Evolutionary conservation across 495 filamentous ascomycete species (phyloP).

Genomic region (Penicillium taxi): DNA sequence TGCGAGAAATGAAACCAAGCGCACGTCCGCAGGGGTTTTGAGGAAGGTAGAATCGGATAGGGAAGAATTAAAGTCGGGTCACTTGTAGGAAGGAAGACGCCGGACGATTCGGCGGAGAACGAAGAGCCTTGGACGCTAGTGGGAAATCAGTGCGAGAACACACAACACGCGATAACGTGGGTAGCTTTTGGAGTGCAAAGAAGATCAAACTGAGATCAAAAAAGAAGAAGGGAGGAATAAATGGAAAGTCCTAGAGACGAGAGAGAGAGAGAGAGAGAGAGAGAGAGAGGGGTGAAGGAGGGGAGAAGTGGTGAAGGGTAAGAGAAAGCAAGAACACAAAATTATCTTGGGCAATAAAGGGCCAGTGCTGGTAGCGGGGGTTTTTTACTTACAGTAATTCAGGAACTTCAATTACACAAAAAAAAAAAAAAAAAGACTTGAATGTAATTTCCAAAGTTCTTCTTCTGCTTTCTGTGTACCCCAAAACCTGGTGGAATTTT

Average conservation of each 20-base stretch:
- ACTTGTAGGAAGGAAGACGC: too few relatives aligned
- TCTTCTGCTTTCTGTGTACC: conserved; percentile 4
- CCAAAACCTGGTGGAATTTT: conserved; percentile 13
- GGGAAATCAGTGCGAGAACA: too few relatives aligned
- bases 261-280: conserved; percentile 15
- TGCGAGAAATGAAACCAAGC: too few relatives aligned
- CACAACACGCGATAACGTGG: too few relatives aligned
- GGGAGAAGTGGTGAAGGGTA: conserved; percentile 16
- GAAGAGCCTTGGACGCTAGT: too few relatives aligned
- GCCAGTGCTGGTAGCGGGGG: conserved; percentile 18
- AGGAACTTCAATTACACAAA: neutral
- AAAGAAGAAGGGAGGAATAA: conserved; percentile 8
- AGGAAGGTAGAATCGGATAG: too few relatives aligned
- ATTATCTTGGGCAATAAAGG: conserved; percentile 20
- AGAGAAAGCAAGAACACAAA: conserved; percentile 20
- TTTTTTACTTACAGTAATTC: conserved; percentile 2
- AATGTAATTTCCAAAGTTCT: conserved; percentile 5
- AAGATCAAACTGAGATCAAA: too few relatives aligned
- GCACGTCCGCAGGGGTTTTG: too few relatives aligned
- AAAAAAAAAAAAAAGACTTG: neutral
- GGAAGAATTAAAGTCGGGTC: too few relatives aligned
- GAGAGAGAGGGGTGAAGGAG: conserved; percentile 20
- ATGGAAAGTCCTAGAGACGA: conserved; percentile 9
- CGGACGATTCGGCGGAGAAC: too few relatives aligned
- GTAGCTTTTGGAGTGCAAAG: too few relatives aligned